Base-by-base conservation (phyloP, 176 grass and related monocot genomes). In the Oryza meyeriana region DNA sequence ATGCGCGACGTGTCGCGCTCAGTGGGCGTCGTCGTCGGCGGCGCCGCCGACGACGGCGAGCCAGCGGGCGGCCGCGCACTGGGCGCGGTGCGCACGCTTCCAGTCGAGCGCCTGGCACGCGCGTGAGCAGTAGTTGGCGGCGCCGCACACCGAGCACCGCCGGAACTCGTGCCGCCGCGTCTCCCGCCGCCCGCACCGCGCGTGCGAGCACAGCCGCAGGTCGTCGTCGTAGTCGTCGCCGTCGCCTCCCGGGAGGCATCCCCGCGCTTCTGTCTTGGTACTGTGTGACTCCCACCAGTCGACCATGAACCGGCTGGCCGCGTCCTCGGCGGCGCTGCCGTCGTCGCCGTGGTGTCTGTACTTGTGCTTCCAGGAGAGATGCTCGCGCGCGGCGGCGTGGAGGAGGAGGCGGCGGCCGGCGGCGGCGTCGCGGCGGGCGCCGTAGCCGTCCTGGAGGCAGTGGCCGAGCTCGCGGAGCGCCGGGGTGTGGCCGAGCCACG, bases 21-120 rank as follows among this genome's bases (percentile, higher is more conserved):
- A 77, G 38, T 63, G 29, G 27, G 36, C 52, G 48, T 8, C 39
- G 8, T 44, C 34, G 45, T 3, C 45, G n/a, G n/a, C n/a, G n/a
- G n/a, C n/a, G n/a, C n/a, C n/a, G n/a, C n/a, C n/a, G 50, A 1
- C 50, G 44, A 18, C 73, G 62, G 34, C 73, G 63, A 42, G n/a
- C 63, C 61, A 59, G 6, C 63, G 33, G 1, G 26, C 63, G 45
- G 85, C 64, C 0, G 66, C 35, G 88, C 93, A 95, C 59, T 57
- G 72, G 6, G 17, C 64, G 59, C 84, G 83, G 71, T 95, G 93
- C 4, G 7, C 71, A 27, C 85, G 83, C 83, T 90, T 95, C 93
- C 93, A 95, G 55, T 95, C 71, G 33, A 95, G 80, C 18, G 93
- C 90, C 76, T 96, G 93, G 78, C 93, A 96, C 9, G 85, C 88